phyloP scores from a whole-genome alignment of 768 basidiomycete species.

The Gymnopilus dilepis region DNA sequence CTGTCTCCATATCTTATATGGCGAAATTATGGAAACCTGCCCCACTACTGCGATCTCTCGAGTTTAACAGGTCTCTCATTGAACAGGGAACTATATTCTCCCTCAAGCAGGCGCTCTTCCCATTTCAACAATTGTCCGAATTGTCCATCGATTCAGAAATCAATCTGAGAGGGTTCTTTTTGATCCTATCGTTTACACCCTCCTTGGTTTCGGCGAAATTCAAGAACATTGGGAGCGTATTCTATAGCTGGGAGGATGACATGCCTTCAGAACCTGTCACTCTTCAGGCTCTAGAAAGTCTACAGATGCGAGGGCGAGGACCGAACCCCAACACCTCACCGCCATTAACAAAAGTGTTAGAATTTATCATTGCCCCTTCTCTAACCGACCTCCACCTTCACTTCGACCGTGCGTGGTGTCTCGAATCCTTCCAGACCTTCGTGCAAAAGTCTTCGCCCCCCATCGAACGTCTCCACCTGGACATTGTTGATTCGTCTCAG shows the following conservation, averaged over 20 bases:
- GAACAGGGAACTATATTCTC: not conserved
- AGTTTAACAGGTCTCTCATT: not conserved
- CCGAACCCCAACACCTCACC: not conserved
- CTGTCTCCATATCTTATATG: not conserved
- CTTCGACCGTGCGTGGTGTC: not conserved
- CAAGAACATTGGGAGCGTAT: not conserved
- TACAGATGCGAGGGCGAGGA: not conserved
- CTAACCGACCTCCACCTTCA: not conserved
- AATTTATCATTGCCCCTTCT: not conserved
- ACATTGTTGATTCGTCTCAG: not conserved
- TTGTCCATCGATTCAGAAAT: not conserved
- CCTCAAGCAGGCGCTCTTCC: not conserved
- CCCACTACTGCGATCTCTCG: not conserved
- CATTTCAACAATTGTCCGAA: not conserved
- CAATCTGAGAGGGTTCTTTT: not conserved
- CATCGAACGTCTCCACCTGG: not conserved
- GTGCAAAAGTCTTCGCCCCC: not conserved
- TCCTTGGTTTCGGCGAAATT: not conserved
- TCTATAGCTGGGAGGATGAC: not conserved
- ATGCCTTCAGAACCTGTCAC: not conserved
- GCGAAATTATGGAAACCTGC: not conserved
- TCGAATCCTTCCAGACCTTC: not conserved
- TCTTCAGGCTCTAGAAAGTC: not conserved
- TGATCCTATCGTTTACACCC: not conserved
- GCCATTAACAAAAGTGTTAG: not conserved